phyloP scores from a whole-genome alignment of 768 basidiomycete species.

The Coprinopsis marcescibilis region DNA sequence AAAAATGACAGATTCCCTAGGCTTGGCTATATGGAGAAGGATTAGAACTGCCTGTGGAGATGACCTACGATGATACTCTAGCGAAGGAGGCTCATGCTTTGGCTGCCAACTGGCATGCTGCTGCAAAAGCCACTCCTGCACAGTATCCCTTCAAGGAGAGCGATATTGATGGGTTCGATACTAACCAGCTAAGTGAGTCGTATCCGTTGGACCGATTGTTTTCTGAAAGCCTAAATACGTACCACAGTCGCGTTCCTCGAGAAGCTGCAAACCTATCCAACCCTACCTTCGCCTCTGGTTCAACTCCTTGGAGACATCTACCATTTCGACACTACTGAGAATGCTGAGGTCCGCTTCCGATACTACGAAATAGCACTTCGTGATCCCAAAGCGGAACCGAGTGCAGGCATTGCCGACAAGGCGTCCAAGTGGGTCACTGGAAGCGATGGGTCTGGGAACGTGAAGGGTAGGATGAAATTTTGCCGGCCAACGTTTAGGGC shows the following conservation, averaged over 20 bases:
- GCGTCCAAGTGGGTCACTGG: constrained; percentile 70
- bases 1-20: constrained; percentile 26
- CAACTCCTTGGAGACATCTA: constrained; percentile 55
- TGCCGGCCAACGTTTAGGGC: constrained; percentile 64
- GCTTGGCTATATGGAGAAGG: constrained; percentile 85
- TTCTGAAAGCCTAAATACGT: not conserved
- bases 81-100: constrained; percentile 66
- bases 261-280: constrained; percentile 54
- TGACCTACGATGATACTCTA: constrained; percentile 71
- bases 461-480: constrained; percentile 85
- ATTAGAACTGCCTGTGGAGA: constrained; percentile 59
- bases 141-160: constrained; percentile 47
- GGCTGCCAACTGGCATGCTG: constrained; percentile 67
- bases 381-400: constrained; percentile 41
- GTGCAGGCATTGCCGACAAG: constrained; percentile 42
- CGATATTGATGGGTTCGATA: constrained; percentile 61
- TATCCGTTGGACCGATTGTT: not conserved
- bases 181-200: constrained; percentile 68
- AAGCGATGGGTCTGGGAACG: constrained; percentile 47
- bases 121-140: constrained; percentile 42
- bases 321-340: constrained; percentile 43
- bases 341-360: constrained; percentile 72
- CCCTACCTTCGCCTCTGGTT: constrained; percentile 58
- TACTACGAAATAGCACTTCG: constrained; percentile 71
- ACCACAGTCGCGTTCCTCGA: constrained; percentile 77